Base-by-base conservation (phyloP, 805 yeast species). In the Kodamaea lidongshanica region DNA sequence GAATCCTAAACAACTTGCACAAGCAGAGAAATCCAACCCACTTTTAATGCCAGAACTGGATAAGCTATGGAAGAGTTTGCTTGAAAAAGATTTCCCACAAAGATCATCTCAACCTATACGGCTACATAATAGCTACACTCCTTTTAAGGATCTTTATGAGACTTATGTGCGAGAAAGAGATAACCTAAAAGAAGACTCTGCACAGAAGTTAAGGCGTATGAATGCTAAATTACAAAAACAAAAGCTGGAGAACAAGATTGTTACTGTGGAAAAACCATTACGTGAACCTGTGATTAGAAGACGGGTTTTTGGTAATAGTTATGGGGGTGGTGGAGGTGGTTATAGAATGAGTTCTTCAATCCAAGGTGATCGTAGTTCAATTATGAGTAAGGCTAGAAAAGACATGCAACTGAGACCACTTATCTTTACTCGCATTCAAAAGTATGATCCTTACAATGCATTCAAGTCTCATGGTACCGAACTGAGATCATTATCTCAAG, bases 51-150 rank as follows among this genome's bases (percentile, higher is more conserved):
- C 65, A 1, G 47, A 57, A 23, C 52, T 69, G 3, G 76, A 71
- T 37, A 54, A 50, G 5, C 39, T 72, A 19, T 73, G 79, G 79
- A 46, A 43, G 22, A 32, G 36, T n/a, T 46, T 73, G 13, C 50
- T 72, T 1, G 51, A 52, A 22, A 58, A 65, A 33, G 78, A 72
- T 42, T 73, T 73, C 38, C 60, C 69, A 3, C 63, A 61, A 27
- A 45, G 75, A 19, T 73, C 75, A 5, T 23, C 18, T 6, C 23
- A 18, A 15, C 27, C 26, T 6, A 10, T 15, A 7, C 15, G 25
- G 12, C 19, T 21, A 9, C 27, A 29, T 9, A 10, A 18, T 5
- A 22, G 19, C 4, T 23, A 12, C n/a, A 54, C 61, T 52, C 61
- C 67, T 12, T 50, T 64, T 15, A 54, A 61, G 35, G 48, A 52